A percentile compares a stretch with the other conserved stretches of the same genome.
Conservation (phyloP, 768 basidiomycete species). For the Xerocomus spinulosus region DNA sequence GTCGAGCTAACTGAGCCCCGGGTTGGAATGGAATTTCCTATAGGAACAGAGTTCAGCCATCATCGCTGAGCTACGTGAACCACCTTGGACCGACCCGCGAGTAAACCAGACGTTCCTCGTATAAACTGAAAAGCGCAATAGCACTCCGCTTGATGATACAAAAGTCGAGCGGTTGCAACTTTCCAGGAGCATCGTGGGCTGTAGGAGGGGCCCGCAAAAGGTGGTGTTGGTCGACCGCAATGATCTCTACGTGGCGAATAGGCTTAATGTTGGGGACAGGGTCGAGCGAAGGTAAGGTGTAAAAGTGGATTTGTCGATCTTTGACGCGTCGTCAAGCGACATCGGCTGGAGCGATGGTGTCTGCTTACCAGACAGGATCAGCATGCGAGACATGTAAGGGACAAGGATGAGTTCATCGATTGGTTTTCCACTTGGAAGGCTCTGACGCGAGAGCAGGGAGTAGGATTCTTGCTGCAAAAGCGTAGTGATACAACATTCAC, state of each 20-base stretch:
- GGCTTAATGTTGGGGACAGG: conserved; percentile 65
- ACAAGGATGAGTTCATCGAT: conserved; percentile 79
- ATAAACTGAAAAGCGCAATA: conserved; percentile 59
- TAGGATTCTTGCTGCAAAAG: conserved; percentile 53
- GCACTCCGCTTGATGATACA: conserved; percentile 65
- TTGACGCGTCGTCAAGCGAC: conserved; percentile 2
- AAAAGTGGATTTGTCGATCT: conserved; percentile 72
- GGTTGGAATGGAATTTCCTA: conserved; percentile 71
- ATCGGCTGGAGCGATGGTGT: conserved; percentile 2
- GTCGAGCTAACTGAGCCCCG: conserved; percentile 55
- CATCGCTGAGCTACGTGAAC: not conserved
- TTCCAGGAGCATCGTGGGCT: conserved; percentile 34
- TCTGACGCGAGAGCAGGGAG: conserved; percentile 62
- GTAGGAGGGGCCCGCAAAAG: conserved; percentile 46
- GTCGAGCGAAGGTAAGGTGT: conserved; percentile 76
- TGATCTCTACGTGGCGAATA: conserved; percentile 71
- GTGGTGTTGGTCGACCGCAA: conserved; percentile 80
- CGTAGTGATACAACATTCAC: not conserved
- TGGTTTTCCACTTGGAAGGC: conserved; percentile 60
- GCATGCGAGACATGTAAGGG: conserved; percentile 66
- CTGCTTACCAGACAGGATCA: conserved; percentile 69
- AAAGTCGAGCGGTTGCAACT: conserved; percentile 57
- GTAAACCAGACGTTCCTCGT: conserved; percentile 58
- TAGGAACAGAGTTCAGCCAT: not conserved
- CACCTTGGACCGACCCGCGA: conserved; percentile 45